These are phyloP conservation scores for Cryptomeria japonica DNA, from an alignment of 75 land plant species.

Conservation along the genomic window DNA sequence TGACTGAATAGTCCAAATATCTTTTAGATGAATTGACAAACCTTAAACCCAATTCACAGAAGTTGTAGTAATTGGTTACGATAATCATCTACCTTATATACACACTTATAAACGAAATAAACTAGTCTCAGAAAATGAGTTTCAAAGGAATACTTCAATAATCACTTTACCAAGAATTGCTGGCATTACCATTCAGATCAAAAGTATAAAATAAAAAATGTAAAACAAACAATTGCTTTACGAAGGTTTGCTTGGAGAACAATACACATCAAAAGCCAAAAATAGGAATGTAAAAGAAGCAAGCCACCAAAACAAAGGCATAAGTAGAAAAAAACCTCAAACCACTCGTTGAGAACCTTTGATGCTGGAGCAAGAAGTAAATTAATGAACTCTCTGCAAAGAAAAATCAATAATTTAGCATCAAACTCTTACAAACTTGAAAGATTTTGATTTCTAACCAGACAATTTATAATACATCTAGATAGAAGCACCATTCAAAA, in stretches of 20 bases:
- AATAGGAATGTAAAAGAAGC: not conserved
- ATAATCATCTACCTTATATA: not conserved
- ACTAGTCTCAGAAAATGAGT: not conserved
- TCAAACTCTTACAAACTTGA: not conserved
- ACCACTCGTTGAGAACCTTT: slow-evolving; percentile 88
- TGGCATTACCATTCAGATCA: not conserved
- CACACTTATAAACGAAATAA: not conserved
- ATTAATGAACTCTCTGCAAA: slow-evolving; percentile 84
- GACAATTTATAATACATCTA: not conserved
- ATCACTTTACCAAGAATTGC: too few species aligned
- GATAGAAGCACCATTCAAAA: not conserved
- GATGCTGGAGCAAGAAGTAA: slow-evolving; percentile 94
- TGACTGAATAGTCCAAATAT: not conserved
- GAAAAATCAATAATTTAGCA: slow-evolving; percentile 2
- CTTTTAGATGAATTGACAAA: not conserved
- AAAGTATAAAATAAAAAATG: not conserved
- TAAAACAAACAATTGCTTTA: not conserved
- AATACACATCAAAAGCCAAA: not conserved
- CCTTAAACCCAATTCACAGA: not conserved
- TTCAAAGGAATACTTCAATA: not conserved
- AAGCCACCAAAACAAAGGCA: slow-evolving; percentile 9
- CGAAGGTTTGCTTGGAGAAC: not conserved
- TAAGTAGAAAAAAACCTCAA: slow-evolving; percentile 62
- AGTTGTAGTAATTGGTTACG: not conserved
- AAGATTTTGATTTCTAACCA: not conserved